These are phyloP conservation scores for Nemania sp. DNA, from an alignment of 2,329 filamentous ascomycete genomes.

Conservation along the genomic window DNA sequence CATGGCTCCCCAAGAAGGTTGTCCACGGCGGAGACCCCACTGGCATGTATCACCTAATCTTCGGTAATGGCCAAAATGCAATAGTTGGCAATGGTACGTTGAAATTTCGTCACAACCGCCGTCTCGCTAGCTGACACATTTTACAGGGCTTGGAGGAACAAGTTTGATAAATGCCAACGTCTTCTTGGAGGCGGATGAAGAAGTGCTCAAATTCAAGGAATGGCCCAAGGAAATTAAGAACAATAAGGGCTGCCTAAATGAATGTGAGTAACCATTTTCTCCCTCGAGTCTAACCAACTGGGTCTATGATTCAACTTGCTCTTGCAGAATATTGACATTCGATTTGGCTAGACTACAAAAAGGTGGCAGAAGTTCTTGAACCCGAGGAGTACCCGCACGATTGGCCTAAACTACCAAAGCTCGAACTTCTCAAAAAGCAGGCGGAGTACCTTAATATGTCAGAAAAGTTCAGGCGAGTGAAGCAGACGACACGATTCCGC, in stretches of 20 bases:
- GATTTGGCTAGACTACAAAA: conserved; percentile 64
- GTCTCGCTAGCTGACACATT: conserved; percentile 27
- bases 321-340: conserved; percentile 21
- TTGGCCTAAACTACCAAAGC: conserved; percentile 69
- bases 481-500: conserved; percentile 72
- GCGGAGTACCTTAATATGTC: conserved; percentile 63
- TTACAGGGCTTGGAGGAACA: conserved; percentile 71
- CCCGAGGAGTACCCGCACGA: conserved; percentile 68
- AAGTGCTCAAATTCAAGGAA: conserved; percentile 63
- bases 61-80: conserved; percentile 73
- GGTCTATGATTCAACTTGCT: background rate
- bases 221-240: conserved; percentile 71
- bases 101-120: background rate
- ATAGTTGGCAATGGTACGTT: conserved; percentile 68
- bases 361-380: conserved; percentile 67
- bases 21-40: conserved; percentile 66
- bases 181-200: conserved; percentile 69
- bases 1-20: conserved; percentile 55
- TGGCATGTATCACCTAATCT: conserved; percentile 72
- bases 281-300: background rate
- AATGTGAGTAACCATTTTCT: conserved; percentile 58
- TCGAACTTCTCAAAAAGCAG: conserved; percentile 68
- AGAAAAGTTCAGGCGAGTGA: conserved; percentile 66
- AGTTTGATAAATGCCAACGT: conserved; percentile 76
- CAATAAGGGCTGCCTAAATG: conserved; percentile 56